A percentile compares a stretch with the other conserved stretches of the same genome.
Evolutionary conservation across 148 eudicot species (phyloP).

Genomic region (Vaccinium myrtillus): DNA sequence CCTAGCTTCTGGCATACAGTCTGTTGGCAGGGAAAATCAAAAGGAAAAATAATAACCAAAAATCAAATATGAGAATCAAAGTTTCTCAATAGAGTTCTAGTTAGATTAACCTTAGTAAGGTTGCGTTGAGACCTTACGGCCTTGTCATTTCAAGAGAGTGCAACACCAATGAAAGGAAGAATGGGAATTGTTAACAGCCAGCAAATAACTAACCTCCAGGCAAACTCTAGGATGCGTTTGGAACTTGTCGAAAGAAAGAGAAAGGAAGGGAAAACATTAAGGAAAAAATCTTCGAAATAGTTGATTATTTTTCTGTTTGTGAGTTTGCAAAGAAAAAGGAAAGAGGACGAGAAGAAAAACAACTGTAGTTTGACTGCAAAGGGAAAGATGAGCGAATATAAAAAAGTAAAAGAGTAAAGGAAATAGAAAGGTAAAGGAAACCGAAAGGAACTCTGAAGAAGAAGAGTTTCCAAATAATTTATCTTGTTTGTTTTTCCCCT

Average conservation of each 20-base stretch:
- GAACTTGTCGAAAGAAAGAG: not conserved
- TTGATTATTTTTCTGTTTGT: not conserved
- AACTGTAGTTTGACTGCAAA: not conserved
- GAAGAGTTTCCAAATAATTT: not conserved
- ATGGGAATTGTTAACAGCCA: not conserved
- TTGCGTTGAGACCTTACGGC: not conserved
- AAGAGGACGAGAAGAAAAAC: not conserved
- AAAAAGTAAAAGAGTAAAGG: not conserved
- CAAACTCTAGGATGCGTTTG: not conserved
- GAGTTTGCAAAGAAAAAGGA: not conserved
- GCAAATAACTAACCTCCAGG: not conserved
- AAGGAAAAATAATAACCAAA: not conserved
- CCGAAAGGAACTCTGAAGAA: not conserved
- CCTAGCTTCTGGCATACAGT: constrained; percentile 55
- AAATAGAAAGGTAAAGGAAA: not conserved
- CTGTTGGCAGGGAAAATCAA: constrained; percentile 32
- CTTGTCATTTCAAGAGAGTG: not conserved
- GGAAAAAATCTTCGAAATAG: not conserved
- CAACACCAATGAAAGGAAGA: not conserved
- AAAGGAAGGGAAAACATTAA: not conserved
- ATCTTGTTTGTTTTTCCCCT: not conserved
- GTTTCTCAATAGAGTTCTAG: not conserved
- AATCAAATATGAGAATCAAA: not conserved
- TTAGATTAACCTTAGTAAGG: not conserved
- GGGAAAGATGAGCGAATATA: not conserved